These are phyloP conservation scores for Gliomastix tumulicola DNA, from an alignment of 2,329 filamentous ascomycete species.

Conservation along the genomic window DNA sequence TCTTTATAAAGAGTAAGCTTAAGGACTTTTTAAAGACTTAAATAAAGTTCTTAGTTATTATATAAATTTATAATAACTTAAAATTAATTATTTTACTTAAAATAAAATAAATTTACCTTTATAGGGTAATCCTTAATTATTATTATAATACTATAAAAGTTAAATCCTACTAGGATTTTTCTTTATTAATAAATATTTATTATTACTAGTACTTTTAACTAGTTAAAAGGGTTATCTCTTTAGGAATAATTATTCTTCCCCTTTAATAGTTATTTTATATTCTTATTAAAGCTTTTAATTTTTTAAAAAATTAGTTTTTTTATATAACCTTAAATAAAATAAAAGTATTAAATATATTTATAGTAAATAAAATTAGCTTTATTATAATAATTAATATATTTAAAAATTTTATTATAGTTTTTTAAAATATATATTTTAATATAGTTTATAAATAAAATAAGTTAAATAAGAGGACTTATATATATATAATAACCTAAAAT, in stretches of 20 bases:
- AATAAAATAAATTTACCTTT: no score
- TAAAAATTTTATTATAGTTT: no score
- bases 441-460: neutral
- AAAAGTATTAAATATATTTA: neutral
- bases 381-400: slow-evolving; percentile 95
- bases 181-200: neutral
- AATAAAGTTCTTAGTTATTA: no score
- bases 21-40: neutral
- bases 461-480: no score
- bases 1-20: neutral
- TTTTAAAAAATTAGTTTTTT: neutral
- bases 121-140: no score
- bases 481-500: neutral
- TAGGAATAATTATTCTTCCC: neutral
- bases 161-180: neutral
- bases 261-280: neutral
- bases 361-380: neutral
- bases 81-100: neutral
- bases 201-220: neutral
- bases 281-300: neutral
- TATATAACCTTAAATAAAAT: neutral
- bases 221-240: no score
- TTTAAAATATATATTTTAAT: neutral
- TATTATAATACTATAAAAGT: no score
- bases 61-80: no score